Conservation (phyloP, 306 rosid species). For the Rubus idaeus region DNA sequence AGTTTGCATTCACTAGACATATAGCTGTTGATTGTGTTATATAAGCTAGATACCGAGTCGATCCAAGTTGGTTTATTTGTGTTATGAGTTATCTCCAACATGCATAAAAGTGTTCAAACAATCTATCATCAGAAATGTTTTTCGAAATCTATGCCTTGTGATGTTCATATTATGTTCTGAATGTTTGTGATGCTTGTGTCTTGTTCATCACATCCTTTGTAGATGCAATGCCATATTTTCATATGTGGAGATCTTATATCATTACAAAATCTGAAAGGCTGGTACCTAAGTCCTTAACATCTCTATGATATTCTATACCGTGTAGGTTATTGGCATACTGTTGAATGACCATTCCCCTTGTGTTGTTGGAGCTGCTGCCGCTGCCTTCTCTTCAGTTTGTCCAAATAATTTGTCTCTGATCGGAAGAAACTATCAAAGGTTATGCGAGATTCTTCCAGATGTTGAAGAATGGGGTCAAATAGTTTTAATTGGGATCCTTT, state of each 20-base stretch:
- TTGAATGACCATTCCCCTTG: constrained; percentile 79
- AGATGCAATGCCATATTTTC: neutral
- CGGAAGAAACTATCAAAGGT: constrained; percentile 64
- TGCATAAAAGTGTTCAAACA: neutral
- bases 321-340: constrained; percentile 77
- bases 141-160: neutral
- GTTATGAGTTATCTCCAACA: neutral
- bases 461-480: constrained; percentile 99
- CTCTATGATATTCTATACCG: neutral
- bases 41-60: neutral
- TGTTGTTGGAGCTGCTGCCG: constrained; percentile 97
- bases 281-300: neutral
- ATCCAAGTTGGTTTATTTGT: neutral
- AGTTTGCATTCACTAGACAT: neutral
- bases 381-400: constrained; percentile 89
- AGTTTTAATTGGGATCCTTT: constrained; percentile 77
- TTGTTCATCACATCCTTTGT: neutral
- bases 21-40: neutral
- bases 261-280: neutral
- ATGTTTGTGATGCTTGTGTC: neutral
- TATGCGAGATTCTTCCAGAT: constrained; percentile 91
- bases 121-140: neutral
- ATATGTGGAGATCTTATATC: neutral
- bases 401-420: constrained; percentile 74
- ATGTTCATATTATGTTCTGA: neutral